Conservation (phyloP, 78 protist genomes). For the Dictyostelium brefeldianum region DNA sequence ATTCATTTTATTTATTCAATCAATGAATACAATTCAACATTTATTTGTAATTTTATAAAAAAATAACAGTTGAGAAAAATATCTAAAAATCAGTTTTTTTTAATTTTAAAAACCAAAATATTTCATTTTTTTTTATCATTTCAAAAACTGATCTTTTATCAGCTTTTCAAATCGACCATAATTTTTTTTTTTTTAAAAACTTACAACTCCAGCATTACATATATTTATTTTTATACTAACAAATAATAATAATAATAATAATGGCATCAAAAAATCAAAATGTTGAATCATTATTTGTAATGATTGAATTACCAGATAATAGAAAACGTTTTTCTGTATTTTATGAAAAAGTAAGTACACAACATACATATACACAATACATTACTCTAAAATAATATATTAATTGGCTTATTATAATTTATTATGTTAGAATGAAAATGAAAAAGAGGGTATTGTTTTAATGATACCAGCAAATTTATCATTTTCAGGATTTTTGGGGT, state of each 20-base stretch:
- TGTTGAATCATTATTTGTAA: not conserved
- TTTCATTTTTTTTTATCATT: too few species aligned
- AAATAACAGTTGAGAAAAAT: too few species aligned
- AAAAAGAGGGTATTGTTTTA: not conserved
- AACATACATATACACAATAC: not conserved
- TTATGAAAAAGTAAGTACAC: conserved; percentile 2
- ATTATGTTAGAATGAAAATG: conserved; percentile 27
- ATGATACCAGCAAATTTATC: not conserved
- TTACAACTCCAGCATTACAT: too few species aligned
- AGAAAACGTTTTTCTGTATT: conserved; percentile 8
- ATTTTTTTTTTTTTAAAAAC: too few species aligned
- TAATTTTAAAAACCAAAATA: too few species aligned
- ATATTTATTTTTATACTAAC: too few species aligned
- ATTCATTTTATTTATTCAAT: not conserved
- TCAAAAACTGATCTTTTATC: too few species aligned
- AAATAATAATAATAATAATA: not conserved
- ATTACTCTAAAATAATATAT: too few species aligned
- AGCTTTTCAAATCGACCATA: too few species aligned
- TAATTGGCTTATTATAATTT: not conserved
- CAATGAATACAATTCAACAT: not conserved
- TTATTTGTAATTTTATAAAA: too few species aligned
- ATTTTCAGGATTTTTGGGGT: conserved; percentile 37
- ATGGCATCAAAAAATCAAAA: not conserved
- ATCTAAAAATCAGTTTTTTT: too few species aligned
- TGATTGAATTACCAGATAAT: not conserved